Percentiles rank a stretch among this genome's conserved stretches.
These are phyloP conservation scores for Dendrobium officinale DNA, from an alignment of 106 monocot genomes.

Conservation along the genomic window DNA sequence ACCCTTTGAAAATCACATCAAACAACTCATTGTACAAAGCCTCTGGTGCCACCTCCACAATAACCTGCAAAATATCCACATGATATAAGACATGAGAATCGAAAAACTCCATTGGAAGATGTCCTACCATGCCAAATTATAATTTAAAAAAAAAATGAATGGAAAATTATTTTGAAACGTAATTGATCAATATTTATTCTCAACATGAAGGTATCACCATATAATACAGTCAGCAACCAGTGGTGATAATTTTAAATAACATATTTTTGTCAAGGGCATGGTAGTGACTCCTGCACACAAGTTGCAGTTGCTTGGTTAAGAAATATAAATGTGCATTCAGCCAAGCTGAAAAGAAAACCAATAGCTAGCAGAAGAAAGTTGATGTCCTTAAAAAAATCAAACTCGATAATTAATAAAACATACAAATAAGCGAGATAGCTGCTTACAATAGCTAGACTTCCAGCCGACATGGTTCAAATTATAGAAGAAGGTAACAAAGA, in stretches of 20 bases:
- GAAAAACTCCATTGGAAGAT: not conserved
- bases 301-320: not conserved
- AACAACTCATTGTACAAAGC: slow-evolving; percentile 37
- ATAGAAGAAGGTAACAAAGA: not conserved
- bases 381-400: not conserved
- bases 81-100: not conserved
- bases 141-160: not conserved
- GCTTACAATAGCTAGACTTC: not conserved
- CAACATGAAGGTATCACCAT: not conserved
- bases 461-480: not conserved
- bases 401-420: not conserved
- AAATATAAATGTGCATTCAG: not conserved
- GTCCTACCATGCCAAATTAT: not conserved
- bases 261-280: too few species aligned
- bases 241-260: not conserved
- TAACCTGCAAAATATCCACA: slow-evolving; percentile 41
- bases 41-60: slow-evolving; percentile 58
- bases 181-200: not conserved
- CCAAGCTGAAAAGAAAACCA: not conserved
- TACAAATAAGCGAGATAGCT: not conserved
- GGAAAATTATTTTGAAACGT: not conserved
- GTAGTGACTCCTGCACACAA: too few species aligned
- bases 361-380: not conserved
- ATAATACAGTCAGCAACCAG: not conserved
- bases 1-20: slow-evolving; percentile 52